phyloP scores from a whole-genome alignment of 2,329 filamentous ascomycete species.

The Aspergillus sp. region DNA sequence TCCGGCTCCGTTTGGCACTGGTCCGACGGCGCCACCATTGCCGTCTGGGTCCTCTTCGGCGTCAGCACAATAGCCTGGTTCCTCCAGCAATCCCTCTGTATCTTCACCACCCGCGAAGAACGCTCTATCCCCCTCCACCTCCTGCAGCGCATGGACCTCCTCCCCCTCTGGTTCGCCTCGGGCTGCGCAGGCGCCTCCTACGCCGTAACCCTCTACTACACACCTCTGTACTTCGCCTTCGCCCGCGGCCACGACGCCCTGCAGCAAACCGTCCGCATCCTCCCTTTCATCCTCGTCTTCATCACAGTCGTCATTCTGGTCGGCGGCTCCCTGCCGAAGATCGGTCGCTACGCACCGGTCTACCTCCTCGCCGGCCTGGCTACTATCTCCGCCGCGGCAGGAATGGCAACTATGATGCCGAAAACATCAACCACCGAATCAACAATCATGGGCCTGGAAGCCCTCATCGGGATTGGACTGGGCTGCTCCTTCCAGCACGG shows the following conservation, averaged over 20 bases:
- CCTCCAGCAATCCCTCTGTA: slow-evolving; percentile 45
- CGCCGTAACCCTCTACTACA: slow-evolving; percentile 50
- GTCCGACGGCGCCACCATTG: slow-evolving; percentile 33
- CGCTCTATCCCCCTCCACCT: slow-evolving; percentile 54
- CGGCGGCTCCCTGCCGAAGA: slow-evolving; percentile 20
- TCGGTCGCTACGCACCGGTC: slow-evolving; percentile 22
- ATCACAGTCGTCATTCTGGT: slow-evolving; percentile 21
- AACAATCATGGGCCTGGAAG: slow-evolving; percentile 9
- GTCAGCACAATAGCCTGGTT: slow-evolving; percentile 46
- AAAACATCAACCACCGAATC: slow-evolving; percentile 21
- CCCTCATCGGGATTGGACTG: slow-evolving; percentile 11
- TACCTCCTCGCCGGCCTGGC: slow-evolving; percentile 23
- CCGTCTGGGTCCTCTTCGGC: slow-evolving; percentile 36
- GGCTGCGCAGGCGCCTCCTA: slow-evolving; percentile 35
- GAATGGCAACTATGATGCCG: slow-evolving; percentile 19
- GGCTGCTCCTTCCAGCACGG: slow-evolving; percentile 16
- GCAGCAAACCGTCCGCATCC: slow-evolving; percentile 29
- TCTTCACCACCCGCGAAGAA: slow-evolving; percentile 46
- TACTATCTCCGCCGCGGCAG: not conserved
- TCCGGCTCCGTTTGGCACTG: slow-evolving; percentile 53
- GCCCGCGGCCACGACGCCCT: slow-evolving; percentile 41
- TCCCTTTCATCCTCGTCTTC: slow-evolving; percentile 31
- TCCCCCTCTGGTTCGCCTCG: slow-evolving; percentile 47
- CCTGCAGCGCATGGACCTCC: slow-evolving; percentile 35
- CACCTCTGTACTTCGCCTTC: slow-evolving; percentile 58